These are phyloP conservation scores for Mortierella sp. DNA, from an alignment of 371 early-diverging fungal genomes.

Conservation along the genomic window DNA sequence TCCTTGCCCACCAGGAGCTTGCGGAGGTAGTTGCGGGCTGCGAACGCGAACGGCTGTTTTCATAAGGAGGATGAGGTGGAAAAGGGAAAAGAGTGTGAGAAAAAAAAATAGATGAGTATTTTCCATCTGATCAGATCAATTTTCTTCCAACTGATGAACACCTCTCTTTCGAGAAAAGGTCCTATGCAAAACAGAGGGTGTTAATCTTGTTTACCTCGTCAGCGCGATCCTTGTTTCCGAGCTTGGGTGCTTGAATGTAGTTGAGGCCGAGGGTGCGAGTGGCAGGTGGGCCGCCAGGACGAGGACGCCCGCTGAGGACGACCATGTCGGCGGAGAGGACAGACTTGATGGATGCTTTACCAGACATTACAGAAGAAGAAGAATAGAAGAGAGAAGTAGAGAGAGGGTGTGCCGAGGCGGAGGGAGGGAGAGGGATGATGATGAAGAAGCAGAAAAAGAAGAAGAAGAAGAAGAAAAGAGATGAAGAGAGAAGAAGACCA, in stretches of 20 bases:
- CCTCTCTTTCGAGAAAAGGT: too few relatives aligned
- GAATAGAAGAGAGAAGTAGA: not conserved
- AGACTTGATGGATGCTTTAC: conserved; percentile 81
- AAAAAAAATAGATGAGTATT: not conserved
- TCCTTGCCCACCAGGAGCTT: conserved; percentile 91
- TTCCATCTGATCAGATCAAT: conserved; percentile 34
- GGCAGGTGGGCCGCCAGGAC: conserved; percentile 85
- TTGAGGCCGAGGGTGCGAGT: conserved; percentile 89
- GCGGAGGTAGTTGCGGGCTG: conserved; percentile 91
- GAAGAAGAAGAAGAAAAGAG: not conserved
- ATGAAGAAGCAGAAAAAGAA: conserved; percentile 4
- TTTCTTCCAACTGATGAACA: not conserved
- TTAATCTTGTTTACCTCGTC: conserved; percentile 75
- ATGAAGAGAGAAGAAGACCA: not conserved
- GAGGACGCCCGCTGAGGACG: conserved; percentile 85
- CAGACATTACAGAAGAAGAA: conserved; percentile 40
- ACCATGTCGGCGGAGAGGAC: conserved; percentile 95
- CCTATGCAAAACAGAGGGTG: not conserved
- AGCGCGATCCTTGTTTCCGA: conserved; percentile 83
- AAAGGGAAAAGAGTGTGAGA: not conserved
- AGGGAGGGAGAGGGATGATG: conserved; percentile 18
- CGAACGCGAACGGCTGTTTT: conserved; percentile 85
- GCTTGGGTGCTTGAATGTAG: conserved; percentile 87
- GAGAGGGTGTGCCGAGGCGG: conserved; percentile 6
- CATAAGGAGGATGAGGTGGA: too few relatives aligned